phyloP scores from a whole-genome alignment of 2,329 filamentous ascomycete genomes.

The Penicillium corylophilum region DNA sequence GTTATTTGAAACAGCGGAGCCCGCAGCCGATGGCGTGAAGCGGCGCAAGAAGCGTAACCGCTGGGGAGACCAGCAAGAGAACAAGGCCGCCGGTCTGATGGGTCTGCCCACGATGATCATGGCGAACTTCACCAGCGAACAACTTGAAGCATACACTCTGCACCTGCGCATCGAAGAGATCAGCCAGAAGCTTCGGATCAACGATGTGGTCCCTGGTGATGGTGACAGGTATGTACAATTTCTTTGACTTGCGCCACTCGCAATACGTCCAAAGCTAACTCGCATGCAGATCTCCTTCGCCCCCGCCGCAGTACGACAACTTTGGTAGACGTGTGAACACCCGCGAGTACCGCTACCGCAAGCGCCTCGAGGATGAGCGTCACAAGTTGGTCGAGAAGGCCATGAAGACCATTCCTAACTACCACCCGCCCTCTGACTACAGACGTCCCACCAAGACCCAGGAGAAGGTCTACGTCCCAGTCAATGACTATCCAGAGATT shows the following conservation, averaged over 20 bases:
- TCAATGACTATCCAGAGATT: conserved; percentile 99
- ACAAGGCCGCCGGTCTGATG: conserved; percentile 98
- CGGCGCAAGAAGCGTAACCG: conserved; percentile 97
- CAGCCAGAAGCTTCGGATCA: conserved; percentile 97
- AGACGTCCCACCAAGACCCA: conserved; percentile 99
- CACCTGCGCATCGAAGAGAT: conserved; percentile 98
- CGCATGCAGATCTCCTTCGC: conserved; percentile 77
- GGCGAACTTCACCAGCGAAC: conserved; percentile 97
- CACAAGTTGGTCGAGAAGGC: conserved; percentile 99
- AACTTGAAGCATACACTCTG: conserved; percentile 94
- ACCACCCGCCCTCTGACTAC: conserved; percentile 97
- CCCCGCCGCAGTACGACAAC: conserved; percentile 97
- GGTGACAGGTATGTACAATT: conserved; percentile 74
- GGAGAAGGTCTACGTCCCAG: conserved; percentile 99
- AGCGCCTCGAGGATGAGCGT: conserved; percentile 95
- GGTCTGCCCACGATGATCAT: conserved; percentile 93
- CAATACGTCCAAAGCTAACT: conserved; percentile 13
- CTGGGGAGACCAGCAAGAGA: conserved; percentile 96
- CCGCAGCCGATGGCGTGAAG: conserved; percentile 71
- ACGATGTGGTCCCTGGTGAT: conserved; percentile 96
- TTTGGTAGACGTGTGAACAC: conserved; percentile 99
- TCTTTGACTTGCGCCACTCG: not conserved
- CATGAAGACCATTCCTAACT: conserved; percentile 99
- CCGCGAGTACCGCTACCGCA: conserved; percentile 96
- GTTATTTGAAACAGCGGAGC: conserved; percentile 36